Percentiles rank a stretch among this genome's conserved stretches.
Conservation (phyloP, 2,329 filamentous ascomycete genomes). For the Elsinoe fawcettii region DNA sequence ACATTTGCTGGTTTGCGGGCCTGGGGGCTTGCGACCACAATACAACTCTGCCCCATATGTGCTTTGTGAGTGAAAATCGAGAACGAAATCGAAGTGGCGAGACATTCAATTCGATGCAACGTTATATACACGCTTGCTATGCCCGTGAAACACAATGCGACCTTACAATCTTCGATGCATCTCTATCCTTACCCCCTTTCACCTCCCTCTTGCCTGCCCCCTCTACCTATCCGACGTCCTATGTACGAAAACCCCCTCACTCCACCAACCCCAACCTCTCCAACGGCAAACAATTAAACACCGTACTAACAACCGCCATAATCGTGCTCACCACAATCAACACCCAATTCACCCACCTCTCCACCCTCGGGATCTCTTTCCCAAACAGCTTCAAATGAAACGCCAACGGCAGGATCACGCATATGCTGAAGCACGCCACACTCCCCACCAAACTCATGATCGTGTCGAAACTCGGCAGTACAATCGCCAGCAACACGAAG, state of each 20-base stretch:
- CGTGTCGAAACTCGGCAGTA: constrained; percentile 73
- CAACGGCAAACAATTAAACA: constrained; percentile 83
- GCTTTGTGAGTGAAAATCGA: too few species aligned
- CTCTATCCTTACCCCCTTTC: not conserved
- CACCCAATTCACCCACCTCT: constrained; percentile 59
- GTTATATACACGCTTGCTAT: not conserved
- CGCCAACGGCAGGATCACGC: constrained; percentile 77
- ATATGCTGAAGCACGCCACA: constrained; percentile 87
- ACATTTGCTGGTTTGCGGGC: not conserved
- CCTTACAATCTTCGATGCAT: not conserved
- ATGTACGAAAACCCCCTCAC: not conserved
- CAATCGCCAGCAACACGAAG: constrained; percentile 66
- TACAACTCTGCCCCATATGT: not conserved
- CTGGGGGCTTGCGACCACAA: not conserved
- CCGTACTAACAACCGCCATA: constrained; percentile 69
- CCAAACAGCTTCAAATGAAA: constrained; percentile 90
- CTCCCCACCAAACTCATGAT: constrained; percentile 90
- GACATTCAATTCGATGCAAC: not conserved
- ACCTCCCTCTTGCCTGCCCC: not conserved
- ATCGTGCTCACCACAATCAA: constrained; percentile 62
- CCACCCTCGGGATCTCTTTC: constrained; percentile 55
- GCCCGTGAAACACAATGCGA: not conserved
- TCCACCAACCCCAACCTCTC: constrained; percentile 54
- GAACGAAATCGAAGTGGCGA: too few species aligned
- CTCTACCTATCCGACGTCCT: too few species aligned